Percentiles rank a stretch among this genome's conserved stretches.
Conservation (phyloP, 139 green algal genomes). For the Chlorella ohadii region DNA sequence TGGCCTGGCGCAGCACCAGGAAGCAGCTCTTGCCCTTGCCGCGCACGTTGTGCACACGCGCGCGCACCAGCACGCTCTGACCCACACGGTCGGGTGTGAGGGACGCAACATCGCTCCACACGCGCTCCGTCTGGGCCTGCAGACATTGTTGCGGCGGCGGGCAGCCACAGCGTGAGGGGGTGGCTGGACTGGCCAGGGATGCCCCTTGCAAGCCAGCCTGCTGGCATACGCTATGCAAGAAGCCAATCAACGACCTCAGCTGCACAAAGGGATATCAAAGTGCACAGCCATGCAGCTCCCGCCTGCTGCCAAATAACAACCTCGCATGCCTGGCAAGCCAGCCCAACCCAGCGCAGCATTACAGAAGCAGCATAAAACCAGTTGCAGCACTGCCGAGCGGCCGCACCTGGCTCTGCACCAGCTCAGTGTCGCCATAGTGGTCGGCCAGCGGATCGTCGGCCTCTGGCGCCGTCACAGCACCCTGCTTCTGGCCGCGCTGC, state of each 20-base stretch:
- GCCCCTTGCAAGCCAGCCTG: too few relatives aligned
- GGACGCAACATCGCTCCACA: constrained; percentile 66
- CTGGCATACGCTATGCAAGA: too few relatives aligned
- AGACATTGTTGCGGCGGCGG: neutral
- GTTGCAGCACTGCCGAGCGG: too few relatives aligned
- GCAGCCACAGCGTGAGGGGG: too few relatives aligned
- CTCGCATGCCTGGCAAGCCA: too few relatives aligned
- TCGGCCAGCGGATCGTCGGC: constrained; percentile 86
- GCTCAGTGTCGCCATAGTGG: constrained; percentile 89
- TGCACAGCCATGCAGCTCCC: too few relatives aligned
- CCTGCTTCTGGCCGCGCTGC: constrained; percentile 73
- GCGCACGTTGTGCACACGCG: constrained; percentile 87
- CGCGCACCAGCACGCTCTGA: constrained; percentile 80
- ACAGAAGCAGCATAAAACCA: too few relatives aligned
- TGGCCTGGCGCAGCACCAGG: constrained; percentile 91
- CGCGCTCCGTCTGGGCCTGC: constrained; percentile 35
- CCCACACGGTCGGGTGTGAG: constrained; percentile 55
- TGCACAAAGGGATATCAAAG: too few relatives aligned
- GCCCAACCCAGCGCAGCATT: too few relatives aligned
- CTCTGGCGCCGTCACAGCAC: constrained; percentile 69
- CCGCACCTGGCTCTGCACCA: constrained; percentile 82
- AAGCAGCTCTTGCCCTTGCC: constrained; percentile 98
- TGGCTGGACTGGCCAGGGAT: too few relatives aligned
- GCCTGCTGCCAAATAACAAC: too few relatives aligned
- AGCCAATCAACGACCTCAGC: too few relatives aligned